Percentiles rank a stretch among this genome's conserved stretches.
Evolutionary conservation across 2,329 filamentous ascomycete species (phyloP).

Genomic region (Colletotrichum lindemuthianum): DNA sequence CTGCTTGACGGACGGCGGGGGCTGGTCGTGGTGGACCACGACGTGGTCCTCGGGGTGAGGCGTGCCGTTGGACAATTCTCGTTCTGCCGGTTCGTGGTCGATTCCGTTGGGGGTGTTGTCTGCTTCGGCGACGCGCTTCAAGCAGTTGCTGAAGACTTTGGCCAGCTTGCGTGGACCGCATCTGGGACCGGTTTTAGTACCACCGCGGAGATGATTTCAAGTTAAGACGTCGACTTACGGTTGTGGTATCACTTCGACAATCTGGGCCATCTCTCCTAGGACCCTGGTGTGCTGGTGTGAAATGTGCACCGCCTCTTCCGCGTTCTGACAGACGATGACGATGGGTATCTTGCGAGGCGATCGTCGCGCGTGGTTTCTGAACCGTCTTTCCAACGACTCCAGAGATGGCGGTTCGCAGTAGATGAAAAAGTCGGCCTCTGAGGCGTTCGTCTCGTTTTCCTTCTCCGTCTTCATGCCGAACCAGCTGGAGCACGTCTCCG

Average conservation of each 20-base stretch:
- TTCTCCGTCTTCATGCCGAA: conserved; percentile 46
- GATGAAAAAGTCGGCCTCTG: conserved; percentile 40
- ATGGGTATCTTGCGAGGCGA: conserved; percentile 37
- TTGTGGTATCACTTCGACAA: conserved; percentile 45
- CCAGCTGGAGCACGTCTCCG: conserved; percentile 45
- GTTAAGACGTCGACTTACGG: conserved; percentile 35
- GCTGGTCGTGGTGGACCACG: conserved; percentile 8
- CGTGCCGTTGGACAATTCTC: neutral
- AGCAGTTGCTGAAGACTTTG: conserved; percentile 41
- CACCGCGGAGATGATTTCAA: neutral
- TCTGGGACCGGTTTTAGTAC: neutral
- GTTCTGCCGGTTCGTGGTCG: neutral
- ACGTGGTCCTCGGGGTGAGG: neutral
- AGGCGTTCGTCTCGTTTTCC: conserved; percentile 14
- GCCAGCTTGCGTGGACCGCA: conserved; percentile 44
- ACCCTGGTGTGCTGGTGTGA: conserved; percentile 38
- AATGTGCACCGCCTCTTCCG: conserved; percentile 43
- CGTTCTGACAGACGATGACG: conserved; percentile 43
- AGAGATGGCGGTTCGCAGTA: conserved; percentile 43
- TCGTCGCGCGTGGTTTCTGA: conserved; percentile 28
- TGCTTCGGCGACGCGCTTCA: conserved; percentile 27
- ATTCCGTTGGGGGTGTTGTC: neutral
- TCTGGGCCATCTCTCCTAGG: conserved; percentile 39
- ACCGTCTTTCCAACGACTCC: conserved; percentile 37
- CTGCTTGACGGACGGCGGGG: neutral